Conservation (phyloP, 768 basidiomycete species). For the Pleurotus platypus region DNA sequence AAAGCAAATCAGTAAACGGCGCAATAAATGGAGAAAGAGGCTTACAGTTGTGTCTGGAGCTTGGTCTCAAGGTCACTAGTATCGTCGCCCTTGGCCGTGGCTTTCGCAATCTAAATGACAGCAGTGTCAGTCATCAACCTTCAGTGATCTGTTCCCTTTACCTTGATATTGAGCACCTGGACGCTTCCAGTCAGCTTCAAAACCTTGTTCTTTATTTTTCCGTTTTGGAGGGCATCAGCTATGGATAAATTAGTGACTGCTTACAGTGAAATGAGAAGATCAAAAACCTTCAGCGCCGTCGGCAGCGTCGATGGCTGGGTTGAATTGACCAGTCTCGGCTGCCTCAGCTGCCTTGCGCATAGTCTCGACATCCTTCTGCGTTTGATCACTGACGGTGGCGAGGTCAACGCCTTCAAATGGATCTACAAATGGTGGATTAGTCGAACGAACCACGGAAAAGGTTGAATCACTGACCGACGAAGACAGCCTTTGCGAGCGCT, state of each 20-base stretch:
- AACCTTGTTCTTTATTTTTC: constrained; percentile 45
- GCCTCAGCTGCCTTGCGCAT: constrained; percentile 34
- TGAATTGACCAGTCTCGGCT: constrained; percentile 34
- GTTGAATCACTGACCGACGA: constrained; percentile 22
- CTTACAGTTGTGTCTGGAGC: constrained; percentile 24
- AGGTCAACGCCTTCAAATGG: constrained; percentile 30
- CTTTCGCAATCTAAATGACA: constrained; percentile 25
- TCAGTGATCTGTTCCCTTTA: constrained; percentile 1
- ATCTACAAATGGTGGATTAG: constrained; percentile 5
- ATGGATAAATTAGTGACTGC: not conserved
- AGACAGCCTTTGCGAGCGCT: constrained; percentile 33
- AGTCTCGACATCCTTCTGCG: constrained; percentile 16
- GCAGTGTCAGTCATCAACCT: not conserved
- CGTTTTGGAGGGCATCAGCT: constrained; percentile 31
- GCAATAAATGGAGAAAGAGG: not conserved
- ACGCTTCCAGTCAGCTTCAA: constrained; percentile 35
- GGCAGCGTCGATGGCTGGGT: constrained; percentile 31
- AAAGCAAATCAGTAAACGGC: not conserved
- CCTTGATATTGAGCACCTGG: constrained; percentile 31
- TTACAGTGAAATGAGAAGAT: not conserved
- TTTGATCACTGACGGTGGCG: constrained; percentile 24
- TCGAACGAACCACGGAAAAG: not conserved
- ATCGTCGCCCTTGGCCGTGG: constrained; percentile 25
- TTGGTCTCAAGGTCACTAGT: constrained; percentile 23
- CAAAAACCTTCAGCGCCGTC: constrained; percentile 20